Percentiles rank a stretch among this genome's conserved stretches.
Evolutionary conservation across 108 stramenopile species (phyloP).

Genomic region (Skeletonema marinoi): DNA sequence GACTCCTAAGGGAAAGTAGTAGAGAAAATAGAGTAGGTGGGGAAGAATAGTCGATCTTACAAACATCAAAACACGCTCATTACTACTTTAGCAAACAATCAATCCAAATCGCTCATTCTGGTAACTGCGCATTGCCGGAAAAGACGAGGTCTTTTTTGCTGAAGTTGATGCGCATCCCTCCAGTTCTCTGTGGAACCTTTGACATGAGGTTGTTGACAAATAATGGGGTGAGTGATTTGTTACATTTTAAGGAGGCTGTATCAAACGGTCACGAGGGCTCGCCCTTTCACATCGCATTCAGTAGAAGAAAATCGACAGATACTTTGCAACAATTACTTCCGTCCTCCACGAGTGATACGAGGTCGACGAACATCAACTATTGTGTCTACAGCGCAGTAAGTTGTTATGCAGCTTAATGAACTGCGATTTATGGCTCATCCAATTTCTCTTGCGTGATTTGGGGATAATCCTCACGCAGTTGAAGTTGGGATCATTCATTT

Average conservation of each 20-base stretch:
- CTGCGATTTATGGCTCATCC: neutral
- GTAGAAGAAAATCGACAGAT: neutral
- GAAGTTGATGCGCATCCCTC: neutral
- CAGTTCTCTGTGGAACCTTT: neutral
- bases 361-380: neutral
- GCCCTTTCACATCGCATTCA: neutral
- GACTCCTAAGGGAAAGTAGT: too few relatives aligned
- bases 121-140: too few relatives aligned
- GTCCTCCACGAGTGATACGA: neutral
- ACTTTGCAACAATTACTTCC: neutral
- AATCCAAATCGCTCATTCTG: slow-evolving; percentile 68
- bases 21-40: too few relatives aligned
- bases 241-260: neutral
- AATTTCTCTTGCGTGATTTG: too few relatives aligned
- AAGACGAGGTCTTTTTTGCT: neutral
- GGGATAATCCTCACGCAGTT: too few relatives aligned
- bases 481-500: too few relatives aligned
- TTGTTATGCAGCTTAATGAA: neutral
- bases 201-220: neutral
- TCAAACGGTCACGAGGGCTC: neutral
- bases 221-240: neutral
- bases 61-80: neutral
- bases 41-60: neutral
- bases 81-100: slow-evolving; percentile 49
- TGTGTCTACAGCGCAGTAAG: neutral